Evolutionary conservation across 371 early-diverging fungal species (phyloP), one percentile per base, ranked within the genome.

Genomic region (Rhizomucor miehei): DNA sequence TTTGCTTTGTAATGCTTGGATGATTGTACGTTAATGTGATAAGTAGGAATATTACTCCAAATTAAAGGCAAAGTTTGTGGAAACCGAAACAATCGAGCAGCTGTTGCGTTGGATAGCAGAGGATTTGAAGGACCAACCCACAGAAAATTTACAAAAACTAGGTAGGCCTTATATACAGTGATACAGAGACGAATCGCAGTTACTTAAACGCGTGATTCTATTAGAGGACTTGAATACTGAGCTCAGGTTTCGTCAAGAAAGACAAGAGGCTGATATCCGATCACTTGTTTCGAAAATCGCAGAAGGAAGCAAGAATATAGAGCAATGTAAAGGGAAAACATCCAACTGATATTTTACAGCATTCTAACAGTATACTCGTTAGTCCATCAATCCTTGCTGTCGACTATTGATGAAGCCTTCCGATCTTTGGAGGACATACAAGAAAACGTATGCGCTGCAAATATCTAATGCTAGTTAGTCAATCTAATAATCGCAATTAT

Each of bases 361-460:
- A 16, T 6, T 14, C 19, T 41, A 41, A 16, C 11, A 12, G 11
- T 19, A 41, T 41, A 37, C 12, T 40, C 1, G 19, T 23, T 48
- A 38, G 38, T 9, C 14, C 25, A n/a, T 24, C 12, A 48, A 55
- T 9, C 25, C n/a, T 2, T 48, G 47, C 12, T 20, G 12, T 14
- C 35, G 12, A 17, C 14, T 19, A 23, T 44, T 19, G 49, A 48
- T 19, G 55, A 55, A 6, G 45, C 36, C 11, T 19, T 34, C 17
- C 34, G 8, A 1, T 24, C 47, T 37, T 14, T 55, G 24, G 55
- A 48, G 12, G 55, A 48, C 1, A 38, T 55, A 17, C 36, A 48
- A 10, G 11, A 9, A 3, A 38, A 24, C 20, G 51, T 52, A 43
- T n/a, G 8, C 13, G 12, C 11, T 40, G 21, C 12, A 39, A 17